Conservation (phyloP, 1,139 yeast species). For the Hemisphaericaspora xylofermentans region DNA sequence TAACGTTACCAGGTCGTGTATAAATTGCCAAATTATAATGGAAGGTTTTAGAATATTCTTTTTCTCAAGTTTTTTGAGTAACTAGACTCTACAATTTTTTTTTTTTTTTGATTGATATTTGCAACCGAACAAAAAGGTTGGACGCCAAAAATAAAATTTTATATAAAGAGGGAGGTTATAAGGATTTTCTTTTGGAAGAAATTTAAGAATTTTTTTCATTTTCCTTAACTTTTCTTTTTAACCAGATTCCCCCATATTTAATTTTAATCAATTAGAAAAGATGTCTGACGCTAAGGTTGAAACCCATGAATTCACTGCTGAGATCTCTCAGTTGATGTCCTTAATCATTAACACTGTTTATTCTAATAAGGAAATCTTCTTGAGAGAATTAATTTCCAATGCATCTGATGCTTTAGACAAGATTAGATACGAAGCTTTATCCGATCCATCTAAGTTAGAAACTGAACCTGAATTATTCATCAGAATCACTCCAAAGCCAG, state of each 20-base stretch:
- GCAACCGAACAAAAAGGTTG: conserved; percentile 6
- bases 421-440: conserved; percentile 93
- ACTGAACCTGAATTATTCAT: conserved; percentile 95
- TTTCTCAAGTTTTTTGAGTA: too few relatives aligned
- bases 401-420: conserved; percentile 87
- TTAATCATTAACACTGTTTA: conserved; percentile 99
- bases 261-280: conserved; percentile 2
- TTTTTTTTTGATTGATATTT: background rate
- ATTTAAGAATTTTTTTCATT: background rate
- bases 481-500: conserved; percentile 96
- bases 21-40: conserved; percentile 14
- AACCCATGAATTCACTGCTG: conserved; percentile 98
- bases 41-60: conserved; percentile 39
- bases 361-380: conserved; percentile 98
- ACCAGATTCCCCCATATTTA: background rate
- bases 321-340: conserved; percentile 99
- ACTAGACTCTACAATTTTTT: too few relatives aligned
- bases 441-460: conserved; percentile 90
- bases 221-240: background rate
- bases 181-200: background rate
- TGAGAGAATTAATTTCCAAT: conserved; percentile 98
- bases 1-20: conserved; percentile 4
- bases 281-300: conserved; percentile 68
- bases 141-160: background rate
- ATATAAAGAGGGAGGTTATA: background rate